Conservation (phyloP, 1,284 basidiomycete genomes). For the Veloporphyrellus conicus region DNA sequence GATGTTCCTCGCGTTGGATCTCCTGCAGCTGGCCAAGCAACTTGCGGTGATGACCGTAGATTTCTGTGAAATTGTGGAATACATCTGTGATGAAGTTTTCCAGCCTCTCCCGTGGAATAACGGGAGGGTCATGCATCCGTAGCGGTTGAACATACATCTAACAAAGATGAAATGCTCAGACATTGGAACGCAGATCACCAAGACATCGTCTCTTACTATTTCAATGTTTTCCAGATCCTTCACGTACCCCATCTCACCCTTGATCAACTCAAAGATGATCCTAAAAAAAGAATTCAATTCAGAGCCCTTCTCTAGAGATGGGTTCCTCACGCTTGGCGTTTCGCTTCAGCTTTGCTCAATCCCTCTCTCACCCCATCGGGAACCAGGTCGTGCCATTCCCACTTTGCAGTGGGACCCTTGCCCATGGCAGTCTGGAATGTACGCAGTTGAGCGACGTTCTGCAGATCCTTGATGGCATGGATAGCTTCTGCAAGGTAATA, state of each 20-base stretch:
- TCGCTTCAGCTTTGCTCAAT: slow-evolving; percentile 74
- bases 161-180: slow-evolving; percentile 8
- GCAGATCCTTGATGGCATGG: slow-evolving; percentile 71
- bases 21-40: slow-evolving; percentile 80
- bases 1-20: slow-evolving; percentile 88
- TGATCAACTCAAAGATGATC: slow-evolving; percentile 92
- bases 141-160: slow-evolving; percentile 79
- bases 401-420: slow-evolving; percentile 65
- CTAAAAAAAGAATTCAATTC: slow-evolving; percentile 37
- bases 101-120: slow-evolving; percentile 70
- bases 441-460: slow-evolving; percentile 71
- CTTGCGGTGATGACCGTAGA: slow-evolving; percentile 68
- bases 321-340: slow-evolving; percentile 79
- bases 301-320: background rate
- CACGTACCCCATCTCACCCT: slow-evolving; percentile 94
- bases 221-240: slow-evolving; percentile 89
- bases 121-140: slow-evolving; percentile 67
- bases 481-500: slow-evolving; percentile 77
- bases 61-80: slow-evolving; percentile 87
- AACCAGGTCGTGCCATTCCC: slow-evolving; percentile 88
- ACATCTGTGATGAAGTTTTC: slow-evolving; percentile 82
- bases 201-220: slow-evolving; percentile 23
- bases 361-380: slow-evolving; percentile 58
- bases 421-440: slow-evolving; percentile 87
- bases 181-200: background rate